Percentiles rank a stretch among this genome's conserved stretches.
Conservation (phyloP, 2,329 filamentous ascomycete genomes). For the Aspergillus sp. region DNA sequence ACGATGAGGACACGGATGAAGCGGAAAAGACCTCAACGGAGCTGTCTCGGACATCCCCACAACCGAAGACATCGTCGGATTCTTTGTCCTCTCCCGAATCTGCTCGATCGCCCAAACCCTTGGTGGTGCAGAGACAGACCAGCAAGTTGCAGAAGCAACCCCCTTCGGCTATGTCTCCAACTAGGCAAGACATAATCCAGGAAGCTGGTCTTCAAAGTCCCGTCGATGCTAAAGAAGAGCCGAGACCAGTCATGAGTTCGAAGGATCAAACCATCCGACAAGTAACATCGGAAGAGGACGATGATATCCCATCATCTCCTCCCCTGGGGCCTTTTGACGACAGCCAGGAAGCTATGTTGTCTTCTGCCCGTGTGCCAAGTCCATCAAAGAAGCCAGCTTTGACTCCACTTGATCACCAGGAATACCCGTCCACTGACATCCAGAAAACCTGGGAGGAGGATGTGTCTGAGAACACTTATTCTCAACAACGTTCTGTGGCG, state of each 20-base stretch:
- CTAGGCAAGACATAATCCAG: conserved; percentile 45
- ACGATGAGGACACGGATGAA: conserved; percentile 50
- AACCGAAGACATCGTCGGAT: conserved; percentile 49
- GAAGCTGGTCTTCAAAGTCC: conserved; percentile 26
- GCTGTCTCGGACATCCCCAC: conserved; percentile 47
- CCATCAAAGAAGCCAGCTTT: conserved; percentile 28
- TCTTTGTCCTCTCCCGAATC: conserved; percentile 42
- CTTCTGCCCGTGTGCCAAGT: conserved; percentile 24
- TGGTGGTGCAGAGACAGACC: conserved; percentile 56
- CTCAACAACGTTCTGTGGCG: conserved; percentile 25
- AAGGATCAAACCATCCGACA: conserved; percentile 38
- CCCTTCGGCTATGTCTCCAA: conserved; percentile 42
- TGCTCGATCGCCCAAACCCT: conserved; percentile 30
- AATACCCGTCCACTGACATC: conserved; percentile 25
- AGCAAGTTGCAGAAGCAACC: conserved; percentile 73
- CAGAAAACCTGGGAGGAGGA: conserved; percentile 12
- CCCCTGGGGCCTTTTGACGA: conserved; percentile 23
- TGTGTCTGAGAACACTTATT: conserved; percentile 9
- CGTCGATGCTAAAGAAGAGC: conserved; percentile 25
- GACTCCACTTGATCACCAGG: conserved; percentile 18
- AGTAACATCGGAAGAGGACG: conserved; percentile 34
- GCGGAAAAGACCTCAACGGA: conserved; percentile 65
- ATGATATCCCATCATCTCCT: conserved; percentile 24
- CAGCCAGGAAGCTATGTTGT: conserved; percentile 20
- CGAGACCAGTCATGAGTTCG: conserved; percentile 21